Conservation (phyloP, 106 monocot genomes). For the Dioscorea alata region DNA sequence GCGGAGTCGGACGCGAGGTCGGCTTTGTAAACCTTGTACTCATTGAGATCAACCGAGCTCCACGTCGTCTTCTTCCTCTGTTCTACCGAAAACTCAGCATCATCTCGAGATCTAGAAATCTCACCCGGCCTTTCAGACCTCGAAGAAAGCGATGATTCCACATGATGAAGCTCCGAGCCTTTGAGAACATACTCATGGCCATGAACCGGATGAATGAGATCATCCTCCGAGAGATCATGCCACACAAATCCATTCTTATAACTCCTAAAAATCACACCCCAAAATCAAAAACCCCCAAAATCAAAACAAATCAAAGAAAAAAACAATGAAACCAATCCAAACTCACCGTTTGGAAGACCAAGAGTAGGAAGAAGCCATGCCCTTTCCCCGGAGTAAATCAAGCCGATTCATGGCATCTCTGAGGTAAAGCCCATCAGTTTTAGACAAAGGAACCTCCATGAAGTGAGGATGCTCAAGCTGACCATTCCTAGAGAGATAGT, state of each 20-base stretch:
- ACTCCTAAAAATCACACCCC: constrained; percentile 26
- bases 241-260: constrained; percentile 92
- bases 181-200: constrained; percentile 84
- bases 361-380: constrained; percentile 65
- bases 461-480: constrained; percentile 93
- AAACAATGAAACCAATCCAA: neutral
- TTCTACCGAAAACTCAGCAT: neutral
- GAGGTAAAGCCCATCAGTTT: constrained; percentile 61
- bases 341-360: constrained; percentile 85
- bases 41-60: constrained; percentile 49
- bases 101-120: constrained; percentile 5
- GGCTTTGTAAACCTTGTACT: constrained; percentile 80
- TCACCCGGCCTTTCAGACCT: constrained; percentile 24
- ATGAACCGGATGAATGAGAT: constrained; percentile 60
- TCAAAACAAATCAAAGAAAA: neutral
- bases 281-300: neutral
- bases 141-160: constrained; percentile 17
- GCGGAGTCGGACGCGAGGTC: constrained; percentile 19
- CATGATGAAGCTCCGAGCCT: constrained; percentile 56
- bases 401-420: constrained; percentile 72
- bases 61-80: constrained; percentile 29
- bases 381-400: constrained; percentile 66
- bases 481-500: constrained; percentile 74
- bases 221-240: constrained; percentile 80
- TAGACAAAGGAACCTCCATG: constrained; percentile 79